Evolutionary conservation across 345 rosid species (phyloP).

Genomic region (Hevea brasiliensis): DNA sequence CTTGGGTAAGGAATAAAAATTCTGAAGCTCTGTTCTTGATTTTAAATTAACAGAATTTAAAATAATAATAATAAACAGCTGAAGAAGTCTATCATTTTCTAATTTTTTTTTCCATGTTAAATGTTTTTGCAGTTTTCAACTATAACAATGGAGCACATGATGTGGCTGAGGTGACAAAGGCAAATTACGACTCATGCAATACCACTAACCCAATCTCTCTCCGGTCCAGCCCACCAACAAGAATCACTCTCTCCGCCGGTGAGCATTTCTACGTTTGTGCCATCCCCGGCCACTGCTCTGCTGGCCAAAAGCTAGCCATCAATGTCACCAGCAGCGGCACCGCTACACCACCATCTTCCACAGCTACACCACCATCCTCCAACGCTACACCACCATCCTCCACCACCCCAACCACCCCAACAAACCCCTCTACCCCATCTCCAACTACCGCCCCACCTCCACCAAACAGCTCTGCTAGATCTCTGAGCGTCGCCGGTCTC

Average conservation of each 20-base stretch:
- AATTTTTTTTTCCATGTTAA: too few relatives aligned
- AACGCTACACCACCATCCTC: background rate
- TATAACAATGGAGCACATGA: slow-evolving; percentile 51
- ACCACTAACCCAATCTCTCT: slow-evolving; percentile 28
- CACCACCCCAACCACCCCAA: slow-evolving; percentile 8
- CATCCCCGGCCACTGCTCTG: slow-evolving; percentile 38
- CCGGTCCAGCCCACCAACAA: slow-evolving; percentile 35
- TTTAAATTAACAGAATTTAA: too few relatives aligned
- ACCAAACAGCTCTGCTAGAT: slow-evolving; percentile 39
- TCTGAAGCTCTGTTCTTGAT: too few relatives aligned
- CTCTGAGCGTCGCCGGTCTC: slow-evolving; percentile 33
- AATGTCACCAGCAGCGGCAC: slow-evolving; percentile 27
- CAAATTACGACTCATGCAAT: slow-evolving; percentile 38
- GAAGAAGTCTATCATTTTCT: too few relatives aligned
- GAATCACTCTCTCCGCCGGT: slow-evolving; percentile 45
- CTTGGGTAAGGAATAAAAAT: slow-evolving; percentile 4
- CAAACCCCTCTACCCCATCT: slow-evolving; percentile 33
- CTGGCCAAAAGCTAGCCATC: slow-evolving; percentile 51
- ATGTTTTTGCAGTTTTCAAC: slow-evolving; percentile 43
- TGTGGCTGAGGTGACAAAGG: slow-evolving; percentile 48
- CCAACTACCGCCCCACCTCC: slow-evolving; percentile 37
- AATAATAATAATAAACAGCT: too few relatives aligned
- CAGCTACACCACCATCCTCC: slow-evolving; percentile 7
- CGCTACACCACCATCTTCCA: background rate
- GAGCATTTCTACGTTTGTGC: slow-evolving; percentile 50